phyloP scores from a whole-genome alignment of 2,329 filamentous ascomycete genomes.

The Huntiella abstrusa region DNA sequence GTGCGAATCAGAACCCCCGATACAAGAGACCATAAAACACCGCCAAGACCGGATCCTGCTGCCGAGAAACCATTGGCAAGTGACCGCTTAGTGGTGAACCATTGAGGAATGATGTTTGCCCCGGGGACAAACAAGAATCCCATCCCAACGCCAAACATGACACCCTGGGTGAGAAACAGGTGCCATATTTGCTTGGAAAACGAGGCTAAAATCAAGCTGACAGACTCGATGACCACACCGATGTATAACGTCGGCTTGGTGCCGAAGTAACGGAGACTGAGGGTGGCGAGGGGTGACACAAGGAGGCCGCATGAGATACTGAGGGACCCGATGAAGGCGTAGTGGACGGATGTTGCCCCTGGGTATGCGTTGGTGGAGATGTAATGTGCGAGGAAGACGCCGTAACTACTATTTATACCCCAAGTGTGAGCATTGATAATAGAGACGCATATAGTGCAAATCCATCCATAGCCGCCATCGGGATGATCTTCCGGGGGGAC shows the following conservation, averaged over 20 bases:
- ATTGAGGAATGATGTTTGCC: constrained; percentile 51
- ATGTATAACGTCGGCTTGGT: constrained; percentile 45
- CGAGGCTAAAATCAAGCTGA: constrained; percentile 48
- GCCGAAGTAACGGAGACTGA: constrained; percentile 39
- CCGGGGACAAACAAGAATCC: constrained; percentile 55
- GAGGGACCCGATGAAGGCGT: constrained; percentile 51
- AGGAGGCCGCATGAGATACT: constrained; percentile 33
- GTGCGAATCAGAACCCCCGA: constrained; percentile 48
- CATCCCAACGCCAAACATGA: constrained; percentile 62
- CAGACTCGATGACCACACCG: constrained; percentile 44
- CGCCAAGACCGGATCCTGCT: constrained; percentile 58
- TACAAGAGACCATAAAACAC: constrained; percentile 47
- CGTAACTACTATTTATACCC: constrained; percentile 42
- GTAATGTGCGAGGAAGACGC: constrained; percentile 38
- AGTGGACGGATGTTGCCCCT: constrained; percentile 43
- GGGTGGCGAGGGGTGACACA: constrained; percentile 48
- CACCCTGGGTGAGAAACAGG: constrained; percentile 53
- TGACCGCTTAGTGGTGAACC: constrained; percentile 50
- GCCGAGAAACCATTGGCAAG: constrained; percentile 51
- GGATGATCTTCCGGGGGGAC: constrained; percentile 20
- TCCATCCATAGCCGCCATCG: constrained; percentile 40
- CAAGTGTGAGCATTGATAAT: constrained; percentile 53
- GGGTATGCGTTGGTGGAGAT: constrained; percentile 40
- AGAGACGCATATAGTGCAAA: constrained; percentile 21
- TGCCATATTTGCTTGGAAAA: constrained; percentile 56